A percentile compares a stretch with the other conserved stretches of the same genome.
Conservation (phyloP, 148 eudicot species). For the Talinum fruticosum region DNA sequence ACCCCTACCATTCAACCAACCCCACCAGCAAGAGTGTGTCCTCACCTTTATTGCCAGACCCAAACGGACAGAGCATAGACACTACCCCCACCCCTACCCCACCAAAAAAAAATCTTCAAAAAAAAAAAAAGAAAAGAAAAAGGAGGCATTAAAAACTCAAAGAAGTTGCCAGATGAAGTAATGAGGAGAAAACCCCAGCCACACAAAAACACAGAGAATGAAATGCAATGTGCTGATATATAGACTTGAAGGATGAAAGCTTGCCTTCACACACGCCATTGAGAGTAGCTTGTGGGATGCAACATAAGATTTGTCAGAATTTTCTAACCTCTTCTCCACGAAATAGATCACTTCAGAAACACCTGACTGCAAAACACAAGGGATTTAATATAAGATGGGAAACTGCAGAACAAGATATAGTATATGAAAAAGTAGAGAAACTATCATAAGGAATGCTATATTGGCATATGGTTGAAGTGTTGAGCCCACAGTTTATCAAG, state of each 20-base stretch:
- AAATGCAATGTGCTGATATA: neutral
- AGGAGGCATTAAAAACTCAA: too few species aligned
- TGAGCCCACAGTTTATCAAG: neutral
- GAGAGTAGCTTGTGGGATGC: conserved; percentile 86
- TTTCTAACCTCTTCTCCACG: conserved; percentile 76
- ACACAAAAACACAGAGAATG: too few species aligned
- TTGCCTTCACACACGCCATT: conserved; percentile 71
- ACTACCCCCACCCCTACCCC: neutral
- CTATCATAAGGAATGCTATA: neutral
- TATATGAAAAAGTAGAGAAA: neutral
- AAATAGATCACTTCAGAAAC: conserved; percentile 86
- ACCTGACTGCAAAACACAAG: conserved; percentile 53
- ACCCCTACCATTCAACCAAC: neutral
- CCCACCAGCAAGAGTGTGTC: neutral
- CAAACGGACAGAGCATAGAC: neutral
- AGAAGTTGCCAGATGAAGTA: too few species aligned
- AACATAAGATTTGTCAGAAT: conserved; percentile 54
- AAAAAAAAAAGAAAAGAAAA: neutral
- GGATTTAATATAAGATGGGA: neutral
- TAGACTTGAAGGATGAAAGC: conserved; percentile 10
- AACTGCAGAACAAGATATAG: neutral
- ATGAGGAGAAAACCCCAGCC: too few species aligned
- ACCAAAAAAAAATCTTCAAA: too few species aligned
- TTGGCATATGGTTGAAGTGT: neutral
- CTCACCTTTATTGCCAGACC: neutral